These are phyloP conservation scores for Diversispora epigaea DNA, from an alignment of 192 early-diverging fungal species.

Conservation along the genomic window DNA sequence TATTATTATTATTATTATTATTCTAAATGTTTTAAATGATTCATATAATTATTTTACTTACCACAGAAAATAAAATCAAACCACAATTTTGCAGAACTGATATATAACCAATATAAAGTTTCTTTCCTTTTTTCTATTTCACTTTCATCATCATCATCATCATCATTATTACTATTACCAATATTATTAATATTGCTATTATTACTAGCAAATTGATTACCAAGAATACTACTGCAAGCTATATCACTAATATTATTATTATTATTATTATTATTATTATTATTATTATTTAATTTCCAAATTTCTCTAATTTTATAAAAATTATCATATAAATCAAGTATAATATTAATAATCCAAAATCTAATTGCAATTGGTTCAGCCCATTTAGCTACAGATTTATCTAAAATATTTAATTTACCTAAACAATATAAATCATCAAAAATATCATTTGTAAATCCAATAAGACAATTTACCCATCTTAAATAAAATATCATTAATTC, in stretches of 20 bases:
- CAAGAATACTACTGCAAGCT: too few relatives aligned
- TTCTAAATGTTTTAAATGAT: background rate
- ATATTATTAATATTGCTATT: constrained; percentile 48
- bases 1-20: background rate
- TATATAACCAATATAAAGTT: constrained; percentile 54
- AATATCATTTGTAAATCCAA: constrained; percentile 66
- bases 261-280: constrained; percentile 30
- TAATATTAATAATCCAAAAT: constrained; percentile 70
- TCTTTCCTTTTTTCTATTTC: constrained; percentile 38
- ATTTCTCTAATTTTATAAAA: constrained; percentile 39
- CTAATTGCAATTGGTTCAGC: constrained; percentile 62
- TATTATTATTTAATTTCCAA: constrained; percentile 21
- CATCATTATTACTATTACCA: constrained; percentile 31
- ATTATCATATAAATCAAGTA: constrained; percentile 62
- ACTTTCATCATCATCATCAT: constrained; percentile 28
- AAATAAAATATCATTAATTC: constrained; percentile 19
- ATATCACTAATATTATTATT: background rate
- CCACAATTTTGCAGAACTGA: constrained; percentile 63
- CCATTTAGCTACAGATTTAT: constrained; percentile 47
- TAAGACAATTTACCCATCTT: constrained; percentile 44
- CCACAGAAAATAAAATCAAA: constrained; percentile 77
- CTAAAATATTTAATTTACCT: constrained; percentile 65
- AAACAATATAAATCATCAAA: constrained; percentile 76
- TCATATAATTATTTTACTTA: constrained; percentile 35
- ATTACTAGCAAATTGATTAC: too few relatives aligned